Evolutionary conservation across 2,329 filamentous ascomycete species (phyloP), one percentile per base, ranked within the genome.

Genomic region (Sclerotinia subarctica): DNA sequence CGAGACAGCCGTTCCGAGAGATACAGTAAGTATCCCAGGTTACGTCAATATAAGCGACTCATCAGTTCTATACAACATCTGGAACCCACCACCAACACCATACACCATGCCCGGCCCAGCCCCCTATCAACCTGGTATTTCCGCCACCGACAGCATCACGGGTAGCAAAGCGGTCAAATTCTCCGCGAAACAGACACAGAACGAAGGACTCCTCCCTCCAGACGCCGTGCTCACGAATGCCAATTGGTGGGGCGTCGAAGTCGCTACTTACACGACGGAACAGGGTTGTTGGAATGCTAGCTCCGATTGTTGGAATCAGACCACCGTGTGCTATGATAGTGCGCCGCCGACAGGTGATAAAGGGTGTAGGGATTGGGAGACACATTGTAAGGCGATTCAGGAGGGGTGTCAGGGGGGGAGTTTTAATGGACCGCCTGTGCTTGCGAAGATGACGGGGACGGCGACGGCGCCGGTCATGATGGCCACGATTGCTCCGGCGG

Each of bases 231-330:
- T 88, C 69, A 86, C 87, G 75, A 91, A 91, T 75, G 89, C 81
- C 69, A 92, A 93, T 80, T 93, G 89, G 90, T 91, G 88, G 78
- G 89, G 84, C 64, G 80, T 83, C 69, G 84, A 90, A 74, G 82
- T 92, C 1, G 77, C 84, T 0, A 73, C 78, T 11, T 92, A 90
- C 79, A 80, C 78, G 5, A 80, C 80, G 56, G 81, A 87, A 75
- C 75, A 75, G 1, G 83, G 83, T 19, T 92, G 90, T 81, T 91
- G 87, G 86, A 81, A 80, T 68, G 79, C 82, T 3, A 82, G 82
- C 15, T 77, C 80, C 49, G 76, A 81, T 60, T 89, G 88, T 82
- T 92, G 83, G 81, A 75, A 78, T 35, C 88, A 92, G 79, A 78
- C 79, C 42, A 78, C 83, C 3, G 75, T 72, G n/a, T 93, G 90